Evolutionary conservation across 768 basidiomycete genomes (phyloP), one percentile per base, ranked within the genome.

Genomic region (Tricholoma terreum): DNA sequence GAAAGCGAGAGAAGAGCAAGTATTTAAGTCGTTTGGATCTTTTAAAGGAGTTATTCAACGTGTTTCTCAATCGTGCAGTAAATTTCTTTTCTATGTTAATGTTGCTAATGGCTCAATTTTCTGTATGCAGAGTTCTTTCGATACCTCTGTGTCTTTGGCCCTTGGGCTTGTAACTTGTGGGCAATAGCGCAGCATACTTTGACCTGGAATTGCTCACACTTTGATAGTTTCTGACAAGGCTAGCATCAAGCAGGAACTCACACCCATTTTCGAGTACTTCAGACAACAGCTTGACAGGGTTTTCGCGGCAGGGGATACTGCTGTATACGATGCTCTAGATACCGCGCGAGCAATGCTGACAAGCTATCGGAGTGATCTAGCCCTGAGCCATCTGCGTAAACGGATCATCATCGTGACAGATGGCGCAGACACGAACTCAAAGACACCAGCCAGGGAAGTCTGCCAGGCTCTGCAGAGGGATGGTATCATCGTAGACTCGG

Each of bases 361-460:
- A n/a, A n/a, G n/a, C n/a, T n/a, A n/a, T n/a, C n/a, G n/a, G n/a
- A n/a, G n/a, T 5, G 69, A 71, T 49, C 34, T 56, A 0, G 68
- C 69, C 10, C 36, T 68, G 21, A 60, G 51, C 3, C 55, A 62
- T 15, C 55, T 71, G 19, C 61, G 65, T 11, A 58, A 60, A 36
- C 58, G 68, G 17, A 65, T 71, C 42, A 63, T 71, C 46, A 66
- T 71, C 21, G 68, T 71, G 0, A 65, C 69, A 4, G 69, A 71
- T 48, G 69, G 69, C 0, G 63, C 65, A 31, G 69, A 70, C 49
- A 71, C 69, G 24, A 64, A 55, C 52, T 69, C 67, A 1, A 46
- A 34, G 9, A 34, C 55, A 1, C 42, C 64, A 1, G 22, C 50
- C n/a, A n/a, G n/a, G n/a, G 63, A 69, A 10, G 69, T 69, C 4